Evolutionary conservation across 2,329 filamentous ascomycete genomes (phyloP).

Genomic region (Dothistroma pini): DNA sequence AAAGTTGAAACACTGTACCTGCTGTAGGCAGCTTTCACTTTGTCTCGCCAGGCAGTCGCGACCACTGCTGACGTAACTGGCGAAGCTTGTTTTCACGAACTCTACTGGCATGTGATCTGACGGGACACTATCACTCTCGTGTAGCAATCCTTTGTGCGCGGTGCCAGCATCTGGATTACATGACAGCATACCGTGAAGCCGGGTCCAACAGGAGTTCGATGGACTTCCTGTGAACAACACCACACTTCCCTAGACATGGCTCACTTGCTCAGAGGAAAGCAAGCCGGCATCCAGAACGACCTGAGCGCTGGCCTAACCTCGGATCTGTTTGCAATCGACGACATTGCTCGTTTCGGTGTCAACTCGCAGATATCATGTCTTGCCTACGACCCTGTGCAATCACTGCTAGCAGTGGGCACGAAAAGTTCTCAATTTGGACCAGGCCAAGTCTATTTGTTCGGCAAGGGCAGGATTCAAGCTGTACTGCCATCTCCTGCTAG

Average conservation of each 20-base stretch:
- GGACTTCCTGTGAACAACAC: neutral
- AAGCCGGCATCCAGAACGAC: slow-evolving; percentile 88
- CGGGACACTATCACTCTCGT: neutral
- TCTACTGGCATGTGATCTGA: slow-evolving; percentile 3
- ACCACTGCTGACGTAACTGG: neutral
- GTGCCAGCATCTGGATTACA: neutral
- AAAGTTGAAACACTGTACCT: too few relatives aligned
- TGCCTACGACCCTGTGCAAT: slow-evolving; percentile 91
- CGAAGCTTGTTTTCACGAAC: neutral
- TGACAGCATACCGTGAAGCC: neutral
- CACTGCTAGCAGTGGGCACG: slow-evolving; percentile 86
- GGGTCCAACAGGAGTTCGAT: neutral
- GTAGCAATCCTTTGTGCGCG: neutral
- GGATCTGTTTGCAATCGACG: slow-evolving; percentile 76
- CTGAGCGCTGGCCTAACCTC: slow-evolving; percentile 76
- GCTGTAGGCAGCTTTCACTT: neutral
- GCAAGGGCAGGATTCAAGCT: slow-evolving; percentile 74
- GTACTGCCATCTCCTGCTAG: slow-evolving; percentile 67
- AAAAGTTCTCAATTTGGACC: slow-evolving; percentile 80
- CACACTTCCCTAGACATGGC: slow-evolving; percentile 58
- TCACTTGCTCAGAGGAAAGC: slow-evolving; percentile 84
- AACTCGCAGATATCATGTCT: slow-evolving; percentile 65
- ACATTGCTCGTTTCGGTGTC: slow-evolving; percentile 76
- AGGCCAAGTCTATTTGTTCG: slow-evolving; percentile 86
- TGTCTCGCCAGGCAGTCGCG: neutral